Evolutionary conservation across 352 stramenopile genomes (phyloP).

Genomic region (Thalassiosira exigua): DNA sequence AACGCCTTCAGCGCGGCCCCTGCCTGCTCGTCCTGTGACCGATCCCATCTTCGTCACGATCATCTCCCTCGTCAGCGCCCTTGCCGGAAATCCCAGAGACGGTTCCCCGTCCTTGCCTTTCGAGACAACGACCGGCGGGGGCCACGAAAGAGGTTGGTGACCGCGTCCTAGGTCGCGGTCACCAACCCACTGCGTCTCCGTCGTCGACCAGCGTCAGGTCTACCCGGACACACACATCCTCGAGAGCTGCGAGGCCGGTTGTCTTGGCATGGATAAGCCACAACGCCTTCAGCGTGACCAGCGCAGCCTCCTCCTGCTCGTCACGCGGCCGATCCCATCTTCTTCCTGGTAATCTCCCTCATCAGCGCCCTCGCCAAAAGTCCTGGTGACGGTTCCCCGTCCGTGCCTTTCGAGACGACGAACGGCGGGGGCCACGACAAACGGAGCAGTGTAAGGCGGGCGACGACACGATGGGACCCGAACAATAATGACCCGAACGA

Average conservation of each 20-base stretch:
- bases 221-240: conserved; percentile 45
- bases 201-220: conserved; percentile 46
- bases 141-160: conserved; percentile 22
- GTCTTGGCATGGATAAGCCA: conserved; percentile 42
- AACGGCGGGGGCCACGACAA: conserved; percentile 15
- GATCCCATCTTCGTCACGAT: no score
- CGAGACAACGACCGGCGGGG: not conserved
- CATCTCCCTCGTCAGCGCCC: no score
- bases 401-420: not conserved
- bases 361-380: no score
- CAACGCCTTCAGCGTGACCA: conserved; percentile 61
- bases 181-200: conserved; percentile 20
- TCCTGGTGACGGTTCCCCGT: no score
- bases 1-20: conserved; percentile 39
- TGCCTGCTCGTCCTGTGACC: conserved; percentile 61
- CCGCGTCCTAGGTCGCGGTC: conserved; percentile 37
- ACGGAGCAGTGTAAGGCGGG: no score
- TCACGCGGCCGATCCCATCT: no score
- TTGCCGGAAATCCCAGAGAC: no score
- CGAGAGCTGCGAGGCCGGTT: conserved; percentile 20
- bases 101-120: conserved; percentile 9
- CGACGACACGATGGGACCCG: no score
- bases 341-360: no score
- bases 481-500: no score
- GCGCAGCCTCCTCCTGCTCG: conserved; percentile 42